Base-by-base conservation (phyloP, 306 rosid species). In the Medicago ruthenica region DNA sequence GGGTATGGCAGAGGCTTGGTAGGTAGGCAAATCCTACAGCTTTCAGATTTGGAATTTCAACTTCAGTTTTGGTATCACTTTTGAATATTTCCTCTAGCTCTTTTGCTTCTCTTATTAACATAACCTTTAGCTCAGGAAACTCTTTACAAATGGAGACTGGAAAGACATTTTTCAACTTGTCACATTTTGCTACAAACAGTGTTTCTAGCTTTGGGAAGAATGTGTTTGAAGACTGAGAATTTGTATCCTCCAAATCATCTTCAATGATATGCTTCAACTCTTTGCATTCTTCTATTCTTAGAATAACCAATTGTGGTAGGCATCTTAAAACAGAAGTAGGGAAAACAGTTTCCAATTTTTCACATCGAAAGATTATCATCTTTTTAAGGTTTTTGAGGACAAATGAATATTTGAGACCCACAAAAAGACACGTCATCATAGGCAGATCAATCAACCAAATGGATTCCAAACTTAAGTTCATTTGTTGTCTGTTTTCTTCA, bases 231-330 rank as follows among this genome's bases (percentile, higher is more conserved):
- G 50, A 53, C 2, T 6, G 1, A 6, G 4, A 7, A 2, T 1
- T 3, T 6, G 6, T 4, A 21, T 37, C 6, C 16, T 39, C 58
- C 36, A 3, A 41, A 61, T 42, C 70, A 9, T 44, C 81, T 55
- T 68, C 70, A 69, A 79, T 16, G 8, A 79, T 50, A 2, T 79
- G 45, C 24, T 79, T 67, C 31, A 79, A 51, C 6, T 50, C 48
- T 7, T 22, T 4, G 58, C 82, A 79, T 0, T 9, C 11, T 2
- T 0, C 1, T 50, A 71, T 48, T 0, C 0, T 0, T 22, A 79
- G 13, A 11, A 0, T 0, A 2, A 0, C 3, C 50, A 79, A 40
- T 13, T 71, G 57, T 13, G 76, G 78, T 11, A 79, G 16, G 1
- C 39, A 50, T 39, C 24, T 0, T 40, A 34, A 2, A 7, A 70